Evolutionary conservation across 148 eudicot species (phyloP).

Genomic region (Chenopodium album): DNA sequence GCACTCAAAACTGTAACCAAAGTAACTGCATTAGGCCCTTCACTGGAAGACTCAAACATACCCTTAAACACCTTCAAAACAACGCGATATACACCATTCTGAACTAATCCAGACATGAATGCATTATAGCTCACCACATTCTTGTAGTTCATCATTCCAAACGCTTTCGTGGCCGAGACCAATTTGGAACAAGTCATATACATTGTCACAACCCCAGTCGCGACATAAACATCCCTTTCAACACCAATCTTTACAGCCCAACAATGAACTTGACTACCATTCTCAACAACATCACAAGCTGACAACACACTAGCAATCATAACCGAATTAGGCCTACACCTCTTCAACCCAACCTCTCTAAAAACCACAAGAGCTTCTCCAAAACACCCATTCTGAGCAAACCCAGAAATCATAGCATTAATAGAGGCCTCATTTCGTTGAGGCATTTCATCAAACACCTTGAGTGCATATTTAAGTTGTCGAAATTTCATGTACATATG

Average conservation of each 20-base stretch:
- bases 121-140: conserved; percentile 75
- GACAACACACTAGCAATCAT: conserved; percentile 62
- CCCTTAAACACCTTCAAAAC: conserved; percentile 57
- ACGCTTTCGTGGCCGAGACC: conserved; percentile 47
- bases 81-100: conserved; percentile 43
- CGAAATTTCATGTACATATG: conserved; percentile 50
- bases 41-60: conserved; percentile 36
- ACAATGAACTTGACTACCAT: conserved; percentile 65
- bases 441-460: conserved; percentile 55
- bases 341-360: conserved; percentile 36
- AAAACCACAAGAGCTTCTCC: conserved; percentile 49
- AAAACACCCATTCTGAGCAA: conserved; percentile 44
- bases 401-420: conserved; percentile 39
- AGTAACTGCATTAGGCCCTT: conserved; percentile 56
- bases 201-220: conserved; percentile 60
- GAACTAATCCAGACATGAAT: conserved; percentile 61
- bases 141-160: conserved; percentile 43
- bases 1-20: conserved; percentile 62
- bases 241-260: conserved; percentile 78
- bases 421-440: conserved; percentile 37
- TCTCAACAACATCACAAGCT: conserved; percentile 43
- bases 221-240: conserved; percentile 62
- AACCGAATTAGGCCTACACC: conserved; percentile 52
- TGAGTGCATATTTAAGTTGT: conserved; percentile 36
- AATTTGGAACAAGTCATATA: conserved; percentile 46